phyloP scores from a whole-genome alignment of 805 yeast species.

The Hanseniaspora vineae region DNA sequence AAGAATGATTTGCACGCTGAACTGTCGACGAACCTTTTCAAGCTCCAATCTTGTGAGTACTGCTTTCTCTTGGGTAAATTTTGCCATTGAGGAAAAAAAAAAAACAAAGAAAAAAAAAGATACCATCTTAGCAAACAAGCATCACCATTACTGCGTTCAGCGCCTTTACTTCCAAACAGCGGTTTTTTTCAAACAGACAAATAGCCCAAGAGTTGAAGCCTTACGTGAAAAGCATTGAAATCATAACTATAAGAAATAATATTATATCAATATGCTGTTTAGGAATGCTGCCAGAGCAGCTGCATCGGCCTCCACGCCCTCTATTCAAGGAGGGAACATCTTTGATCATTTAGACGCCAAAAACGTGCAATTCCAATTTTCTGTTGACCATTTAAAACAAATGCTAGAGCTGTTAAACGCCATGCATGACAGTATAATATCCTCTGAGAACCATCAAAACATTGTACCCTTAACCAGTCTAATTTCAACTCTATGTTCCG shows the following conservation, averaged over 20 bases:
- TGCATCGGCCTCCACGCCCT: constrained; percentile 24
- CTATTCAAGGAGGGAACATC: constrained; percentile 20
- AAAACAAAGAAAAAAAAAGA: too few relatives aligned
- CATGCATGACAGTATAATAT: constrained; percentile 16
- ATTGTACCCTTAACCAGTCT: constrained; percentile 25
- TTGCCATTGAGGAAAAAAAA: too few relatives aligned
- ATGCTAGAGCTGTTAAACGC: constrained; percentile 24
- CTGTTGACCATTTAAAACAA: constrained; percentile 32
- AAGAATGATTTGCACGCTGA: too few relatives aligned
- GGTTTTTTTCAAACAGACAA: neutral
- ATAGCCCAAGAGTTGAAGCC: too few relatives aligned
- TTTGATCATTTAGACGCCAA: constrained; percentile 42
- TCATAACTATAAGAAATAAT: neutral
- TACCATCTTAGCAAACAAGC: neutral
- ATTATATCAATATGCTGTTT: neutral
- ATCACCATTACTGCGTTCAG: neutral
- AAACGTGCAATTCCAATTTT: constrained; percentile 45
- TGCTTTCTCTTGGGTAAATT: too few relatives aligned
- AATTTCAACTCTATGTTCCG: constrained; percentile 25
- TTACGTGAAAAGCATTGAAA: too few relatives aligned
- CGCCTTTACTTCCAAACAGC: too few relatives aligned
- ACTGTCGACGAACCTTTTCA: too few relatives aligned
- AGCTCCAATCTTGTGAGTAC: too few relatives aligned
- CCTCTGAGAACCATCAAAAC: constrained; percentile 11
- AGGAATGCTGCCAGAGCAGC: constrained; percentile 20